Evolutionary conservation across 2,329 filamentous ascomycete species (phyloP), one percentile per base, ranked within the genome.

Genomic region (Penicillium sp.): DNA sequence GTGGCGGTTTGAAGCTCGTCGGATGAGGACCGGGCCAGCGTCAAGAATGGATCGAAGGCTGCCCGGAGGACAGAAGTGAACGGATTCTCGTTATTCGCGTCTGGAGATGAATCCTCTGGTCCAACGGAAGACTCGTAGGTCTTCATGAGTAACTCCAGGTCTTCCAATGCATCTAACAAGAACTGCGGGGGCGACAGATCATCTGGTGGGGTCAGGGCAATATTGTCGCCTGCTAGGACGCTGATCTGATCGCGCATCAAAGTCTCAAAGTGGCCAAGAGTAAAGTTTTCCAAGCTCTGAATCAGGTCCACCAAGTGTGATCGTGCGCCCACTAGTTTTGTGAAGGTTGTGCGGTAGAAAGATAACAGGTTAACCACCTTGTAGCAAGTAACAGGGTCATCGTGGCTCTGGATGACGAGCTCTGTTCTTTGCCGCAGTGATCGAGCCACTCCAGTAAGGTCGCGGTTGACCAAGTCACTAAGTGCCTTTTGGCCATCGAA

Each of bases 401-500:
- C 92, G 70, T 96, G 93, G 58, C 89, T 89, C 66, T 96, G 91
- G 16, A 97, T 88, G 19, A 96, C 89, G 66, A 97, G 89, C 72
- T 97, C 92, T 50, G 95, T 86, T 31, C 93, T 84, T 71, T 97
- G 92, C 26, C 89, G 86, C n/a, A 97, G 75, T n/a, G 92, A 84
- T 22, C 90, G 85, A 36, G 88, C 86, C 4, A 93, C 91, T 0
- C 90, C 90, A 2, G 86, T 84, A 44, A 97, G 80, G 67, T 96
- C 89, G 36, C 91, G 87, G 67, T 93, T 92, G 26, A 97, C 90
- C 3, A 99, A 82, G 59, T 94, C 87, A 61, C 90, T 89, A 19
- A 97, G 79, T 1, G 92, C 90, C 70, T 88, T 89, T 30, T 87
- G 80, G 0, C 91, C 88, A 71, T 97, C 90, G 67, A 96, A 97